These are phyloP conservation scores for Mucor saturninus DNA, from an alignment of 371 early-diverging fungal genomes.

Conservation along the genomic window DNA sequence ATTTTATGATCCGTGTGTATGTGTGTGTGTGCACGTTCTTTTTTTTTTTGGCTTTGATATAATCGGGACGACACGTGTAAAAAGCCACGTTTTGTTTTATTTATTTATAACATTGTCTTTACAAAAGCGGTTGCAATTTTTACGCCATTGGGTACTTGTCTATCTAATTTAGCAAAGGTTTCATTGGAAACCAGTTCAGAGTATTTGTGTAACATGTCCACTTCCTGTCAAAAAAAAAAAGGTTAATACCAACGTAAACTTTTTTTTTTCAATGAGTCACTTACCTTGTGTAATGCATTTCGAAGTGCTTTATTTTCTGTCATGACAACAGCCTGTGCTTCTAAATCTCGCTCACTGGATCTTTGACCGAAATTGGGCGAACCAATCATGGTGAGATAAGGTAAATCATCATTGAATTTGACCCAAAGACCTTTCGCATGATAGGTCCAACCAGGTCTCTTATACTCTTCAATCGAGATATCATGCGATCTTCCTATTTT, in stretches of 20 bases:
- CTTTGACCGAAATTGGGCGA: conserved; percentile 93
- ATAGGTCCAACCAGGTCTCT: conserved; percentile 85
- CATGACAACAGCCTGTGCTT: conserved; percentile 81
- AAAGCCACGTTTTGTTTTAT: background rate
- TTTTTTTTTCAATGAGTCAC: background rate
- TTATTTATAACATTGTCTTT: conserved; percentile 53
- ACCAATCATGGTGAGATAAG: conserved; percentile 82
- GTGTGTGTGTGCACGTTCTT: too few species aligned
- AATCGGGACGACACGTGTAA: too few species aligned
- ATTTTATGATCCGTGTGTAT: too few species aligned
- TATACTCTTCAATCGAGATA: conserved; percentile 74
- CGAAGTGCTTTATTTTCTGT: conserved; percentile 66
- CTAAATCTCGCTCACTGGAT: conserved; percentile 88
- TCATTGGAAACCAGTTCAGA: conserved; percentile 43
- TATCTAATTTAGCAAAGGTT: conserved; percentile 43
- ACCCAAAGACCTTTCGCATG: conserved; percentile 86
- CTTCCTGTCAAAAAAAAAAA: conserved; percentile 38
- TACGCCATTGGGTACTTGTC: conserved; percentile 55
- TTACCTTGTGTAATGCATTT: conserved; percentile 64
- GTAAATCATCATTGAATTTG: conserved; percentile 42
- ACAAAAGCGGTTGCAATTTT: conserved; percentile 51
- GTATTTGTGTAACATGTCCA: conserved; percentile 44
- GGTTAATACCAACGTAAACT: background rate
- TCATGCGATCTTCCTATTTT: conserved; percentile 42
- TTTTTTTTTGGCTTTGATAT: too few species aligned